Percentiles rank a stretch among this genome's conserved stretches.
phyloP scores from a whole-genome alignment of 2,329 filamentous ascomycete genomes.

The Talaromyces sp. region DNA sequence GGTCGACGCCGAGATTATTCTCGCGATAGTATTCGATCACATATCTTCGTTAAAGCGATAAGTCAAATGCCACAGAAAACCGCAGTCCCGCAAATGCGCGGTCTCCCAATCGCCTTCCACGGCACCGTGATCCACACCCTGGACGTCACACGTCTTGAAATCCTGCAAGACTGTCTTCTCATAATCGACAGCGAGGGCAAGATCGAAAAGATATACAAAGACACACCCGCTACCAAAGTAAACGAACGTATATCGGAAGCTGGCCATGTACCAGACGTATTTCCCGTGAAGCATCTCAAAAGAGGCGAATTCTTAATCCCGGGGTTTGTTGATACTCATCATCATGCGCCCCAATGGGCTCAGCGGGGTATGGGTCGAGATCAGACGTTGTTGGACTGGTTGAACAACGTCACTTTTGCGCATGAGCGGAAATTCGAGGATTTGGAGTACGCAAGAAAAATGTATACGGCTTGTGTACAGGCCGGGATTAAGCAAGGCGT shows the following conservation, averaged over 20 bases:
- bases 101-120: constrained; percentile 29
- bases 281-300: constrained; percentile 25
- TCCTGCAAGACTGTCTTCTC: constrained; percentile 29
- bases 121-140: constrained; percentile 33
- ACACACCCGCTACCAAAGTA: constrained; percentile 20
- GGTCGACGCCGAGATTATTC: neutral
- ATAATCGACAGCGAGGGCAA: constrained; percentile 26
- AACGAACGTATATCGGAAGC: constrained; percentile 22
- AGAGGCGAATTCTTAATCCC: constrained; percentile 30
- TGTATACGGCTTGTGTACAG: constrained; percentile 51
- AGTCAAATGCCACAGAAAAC: neutral
- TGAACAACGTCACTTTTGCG: constrained; percentile 59
- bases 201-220: constrained; percentile 26
- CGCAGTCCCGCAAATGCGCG: constrained; percentile 10
- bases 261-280: constrained; percentile 23
- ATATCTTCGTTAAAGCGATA: too few relatives aligned
- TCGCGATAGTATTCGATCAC: neutral
- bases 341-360: constrained; percentile 58
- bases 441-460: constrained; percentile 46
- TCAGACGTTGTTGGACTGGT: constrained; percentile 52
- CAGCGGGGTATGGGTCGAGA: constrained; percentile 44
- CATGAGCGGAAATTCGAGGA: constrained; percentile 59
- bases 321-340: constrained; percentile 58
- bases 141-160: constrained; percentile 23
- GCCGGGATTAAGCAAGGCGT: constrained; percentile 54